Evolutionary conservation across 495 filamentous ascomycete genomes (phyloP).

Genomic region (Tuber brumale): DNA sequence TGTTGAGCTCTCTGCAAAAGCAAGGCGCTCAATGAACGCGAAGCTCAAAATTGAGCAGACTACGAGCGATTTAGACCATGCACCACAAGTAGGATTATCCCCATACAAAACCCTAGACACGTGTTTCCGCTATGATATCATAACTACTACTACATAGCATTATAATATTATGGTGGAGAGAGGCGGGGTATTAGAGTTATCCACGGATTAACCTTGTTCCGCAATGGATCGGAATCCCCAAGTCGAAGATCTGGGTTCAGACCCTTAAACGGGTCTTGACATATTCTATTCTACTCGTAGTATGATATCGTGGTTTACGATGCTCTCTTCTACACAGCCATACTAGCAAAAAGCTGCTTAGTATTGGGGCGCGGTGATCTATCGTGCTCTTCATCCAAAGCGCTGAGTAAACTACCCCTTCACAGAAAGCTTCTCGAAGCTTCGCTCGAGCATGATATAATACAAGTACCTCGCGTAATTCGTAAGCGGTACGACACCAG

Average conservation of each 20-base stretch:
- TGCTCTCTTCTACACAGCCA: neutral
- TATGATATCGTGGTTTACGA: neutral
- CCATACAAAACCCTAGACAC: too few relatives aligned
- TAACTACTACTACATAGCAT: too few relatives aligned
- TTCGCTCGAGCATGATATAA: neutral
- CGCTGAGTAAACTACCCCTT: neutral
- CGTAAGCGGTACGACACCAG: constrained; percentile 15
- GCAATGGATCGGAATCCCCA: neutral
- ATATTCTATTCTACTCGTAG: neutral
- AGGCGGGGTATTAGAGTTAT: neutral
- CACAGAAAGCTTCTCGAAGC: neutral
- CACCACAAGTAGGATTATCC: neutral
- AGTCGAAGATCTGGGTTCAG: neutral
- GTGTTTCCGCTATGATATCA: neutral
- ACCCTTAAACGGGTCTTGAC: neutral
- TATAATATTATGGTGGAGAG: too few relatives aligned
- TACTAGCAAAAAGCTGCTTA: neutral
- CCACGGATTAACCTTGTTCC: neutral
- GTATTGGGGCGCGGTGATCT: too few relatives aligned
- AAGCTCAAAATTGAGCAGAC: neutral
- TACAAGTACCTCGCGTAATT: constrained; percentile 23
- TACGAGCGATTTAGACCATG: neutral
- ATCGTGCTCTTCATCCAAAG: neutral
- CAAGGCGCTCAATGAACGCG: neutral
- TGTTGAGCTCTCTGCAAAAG: neutral